A percentile compares a stretch with the other conserved stretches of the same genome.
Conservation (phyloP, 2,329 filamentous ascomycete genomes). For the Penicillium sclerotiorum region DNA sequence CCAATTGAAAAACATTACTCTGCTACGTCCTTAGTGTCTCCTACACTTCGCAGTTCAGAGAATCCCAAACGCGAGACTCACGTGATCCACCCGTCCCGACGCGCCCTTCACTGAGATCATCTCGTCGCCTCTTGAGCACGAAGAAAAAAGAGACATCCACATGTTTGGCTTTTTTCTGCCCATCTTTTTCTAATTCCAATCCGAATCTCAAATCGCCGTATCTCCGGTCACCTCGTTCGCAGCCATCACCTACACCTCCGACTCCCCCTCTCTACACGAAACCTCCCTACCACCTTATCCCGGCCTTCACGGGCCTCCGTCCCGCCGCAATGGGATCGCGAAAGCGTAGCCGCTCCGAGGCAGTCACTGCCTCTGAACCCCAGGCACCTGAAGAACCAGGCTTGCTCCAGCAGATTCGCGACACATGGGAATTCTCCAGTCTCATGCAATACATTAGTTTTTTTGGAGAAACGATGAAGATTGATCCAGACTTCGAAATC, state of each 20-base stretch:
- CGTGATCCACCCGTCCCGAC: constrained; percentile 35
- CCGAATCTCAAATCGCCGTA: neutral
- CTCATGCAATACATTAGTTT: constrained; percentile 91
- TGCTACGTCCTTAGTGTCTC: too few species aligned
- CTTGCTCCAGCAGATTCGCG: constrained; percentile 71
- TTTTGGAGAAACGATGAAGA: constrained; percentile 86
- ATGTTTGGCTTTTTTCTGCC: too few species aligned
- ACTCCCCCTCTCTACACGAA: neutral
- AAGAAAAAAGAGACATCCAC: constrained; percentile 23
- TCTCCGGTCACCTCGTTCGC: constrained; percentile 1
- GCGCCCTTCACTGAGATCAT: constrained; percentile 37
- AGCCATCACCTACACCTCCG: neutral
- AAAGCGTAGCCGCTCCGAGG: constrained; percentile 59
- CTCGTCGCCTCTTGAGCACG: constrained; percentile 30
- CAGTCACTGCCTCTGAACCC: constrained; percentile 53
- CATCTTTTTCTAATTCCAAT: neutral
- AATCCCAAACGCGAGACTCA: constrained; percentile 24
- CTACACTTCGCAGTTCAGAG: neutral
- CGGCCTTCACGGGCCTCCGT: constrained; percentile 28
- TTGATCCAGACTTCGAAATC: constrained; percentile 84
- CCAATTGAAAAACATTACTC: too few species aligned
- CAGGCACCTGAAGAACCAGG: constrained; percentile 40
- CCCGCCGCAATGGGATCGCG: constrained; percentile 54
- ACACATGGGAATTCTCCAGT: constrained; percentile 95
- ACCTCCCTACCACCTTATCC: constrained; percentile 4